Conservation (phyloP, 176 grass and related monocot genomes). For the Poa pratensis region DNA sequence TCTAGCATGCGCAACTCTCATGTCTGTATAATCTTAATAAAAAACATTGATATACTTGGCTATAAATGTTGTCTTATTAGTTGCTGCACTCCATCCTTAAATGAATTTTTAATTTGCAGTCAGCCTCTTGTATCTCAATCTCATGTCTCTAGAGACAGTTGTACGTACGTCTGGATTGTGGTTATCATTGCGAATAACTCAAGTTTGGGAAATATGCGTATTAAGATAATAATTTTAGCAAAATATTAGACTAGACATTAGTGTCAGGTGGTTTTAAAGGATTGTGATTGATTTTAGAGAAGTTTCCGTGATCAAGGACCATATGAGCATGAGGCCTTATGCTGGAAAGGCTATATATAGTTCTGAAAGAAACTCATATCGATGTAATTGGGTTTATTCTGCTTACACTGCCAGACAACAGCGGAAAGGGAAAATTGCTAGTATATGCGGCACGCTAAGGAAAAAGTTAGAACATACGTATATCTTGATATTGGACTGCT, state of each 20-base stretch:
- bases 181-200: too few species aligned
- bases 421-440: neutral
- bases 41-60: too few species aligned
- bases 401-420: neutral
- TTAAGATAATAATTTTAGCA: too few species aligned
- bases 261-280: neutral
- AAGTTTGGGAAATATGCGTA: too few species aligned
- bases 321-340: neutral
- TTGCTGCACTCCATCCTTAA: too few species aligned
- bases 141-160: too few species aligned
- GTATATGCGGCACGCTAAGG: neutral
- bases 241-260: neutral
- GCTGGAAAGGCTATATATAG: neutral
- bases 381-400: neutral
- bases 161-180: too few species aligned
- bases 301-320: neutral
- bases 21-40: too few species aligned
- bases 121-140: too few species aligned
- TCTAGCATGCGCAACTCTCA: too few species aligned
- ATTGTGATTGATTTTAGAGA: neutral
- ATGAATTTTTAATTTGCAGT: too few species aligned
- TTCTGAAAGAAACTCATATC: neutral
- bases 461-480: conserved; percentile 1
- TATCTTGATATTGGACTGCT: neutral
- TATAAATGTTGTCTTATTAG: too few species aligned